A percentile compares a stretch with the other conserved stretches of the same genome.
phyloP scores from a whole-genome alignment of 371 early-diverging fungal genomes.

The Mucor saturninus region DNA sequence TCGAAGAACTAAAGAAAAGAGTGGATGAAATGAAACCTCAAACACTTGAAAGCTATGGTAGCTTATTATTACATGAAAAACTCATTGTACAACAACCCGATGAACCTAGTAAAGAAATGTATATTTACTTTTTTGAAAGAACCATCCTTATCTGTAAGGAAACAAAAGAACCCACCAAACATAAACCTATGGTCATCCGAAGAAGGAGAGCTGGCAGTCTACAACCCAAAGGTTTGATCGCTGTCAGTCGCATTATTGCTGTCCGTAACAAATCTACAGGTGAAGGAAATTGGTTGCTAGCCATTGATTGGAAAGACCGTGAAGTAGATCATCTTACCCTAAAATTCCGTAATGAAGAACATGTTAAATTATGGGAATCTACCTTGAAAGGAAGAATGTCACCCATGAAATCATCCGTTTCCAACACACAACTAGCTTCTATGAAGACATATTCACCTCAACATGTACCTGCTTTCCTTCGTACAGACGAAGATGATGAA shows the following conservation, averaged over 20 bases:
- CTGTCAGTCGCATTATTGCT: slow-evolving; percentile 32
- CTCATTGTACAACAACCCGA: slow-evolving; percentile 69
- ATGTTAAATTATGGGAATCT: slow-evolving; percentile 86
- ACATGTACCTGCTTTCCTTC: slow-evolving; percentile 15
- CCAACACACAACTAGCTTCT: slow-evolving; percentile 50
- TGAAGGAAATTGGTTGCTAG: slow-evolving; percentile 58
- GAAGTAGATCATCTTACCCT: slow-evolving; percentile 85
- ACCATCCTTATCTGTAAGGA: slow-evolving; percentile 82
- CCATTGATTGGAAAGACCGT: slow-evolving; percentile 81
- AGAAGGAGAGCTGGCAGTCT: slow-evolving; percentile 56
- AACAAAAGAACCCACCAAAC: slow-evolving; percentile 40
- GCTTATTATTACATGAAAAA: slow-evolving; percentile 81
- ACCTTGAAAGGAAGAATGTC: slow-evolving; percentile 51
- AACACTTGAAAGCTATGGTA: slow-evolving; percentile 71
- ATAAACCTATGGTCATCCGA: slow-evolving; percentile 44
- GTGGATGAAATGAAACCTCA: slow-evolving; percentile 57
- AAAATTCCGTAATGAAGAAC: slow-evolving; percentile 89
- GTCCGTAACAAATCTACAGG: slow-evolving; percentile 12
- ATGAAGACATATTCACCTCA: slow-evolving; percentile 29
- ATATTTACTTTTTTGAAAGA: slow-evolving; percentile 88
- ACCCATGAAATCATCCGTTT: slow-evolving; percentile 36
- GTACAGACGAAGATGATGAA: slow-evolving; percentile 48
- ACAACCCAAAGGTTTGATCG: slow-evolving; percentile 83
- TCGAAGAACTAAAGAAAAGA: slow-evolving; percentile 74
- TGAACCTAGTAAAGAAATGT: slow-evolving; percentile 77